Evolutionary conservation across 139 green algal species (phyloP), one percentile per base, ranked within the genome.

Genomic region (Chlamydomonas applanata): DNA sequence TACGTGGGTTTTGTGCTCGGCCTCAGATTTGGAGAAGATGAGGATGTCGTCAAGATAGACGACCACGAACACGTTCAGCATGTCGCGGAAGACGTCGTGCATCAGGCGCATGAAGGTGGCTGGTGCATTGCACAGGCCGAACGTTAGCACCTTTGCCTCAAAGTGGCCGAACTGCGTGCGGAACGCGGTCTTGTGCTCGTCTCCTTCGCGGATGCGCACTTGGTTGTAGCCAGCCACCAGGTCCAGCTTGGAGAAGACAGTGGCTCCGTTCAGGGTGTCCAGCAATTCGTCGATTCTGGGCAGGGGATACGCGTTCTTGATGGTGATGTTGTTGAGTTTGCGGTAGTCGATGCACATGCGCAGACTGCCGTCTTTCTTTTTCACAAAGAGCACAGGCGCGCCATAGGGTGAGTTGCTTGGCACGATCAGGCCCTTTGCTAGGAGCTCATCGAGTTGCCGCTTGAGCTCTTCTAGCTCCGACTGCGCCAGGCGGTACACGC

Each of bases 1-100:
- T 16, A 89, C 34, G 56, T 91, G 80, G 7, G 70, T 2, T 34
- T 66, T 0, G 73, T 91, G 86, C 35, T 87, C 76, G 16, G 81
- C 73, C 25, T 17, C 24, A 22, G 22, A 81, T 19, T 70, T 52
- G n/a, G 57, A 79, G 49, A 75, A 88, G 13, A 88, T 83, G 24
- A 87, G 57, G 1, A 89, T 84, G 32, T 92, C 82, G 69, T 90
- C 83, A 3, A 92, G 64, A 34, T 87, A 90, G 32, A 89, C 69
- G 19, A 83, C 32, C 1, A 92, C 75, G 57, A 83, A 90, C 4
- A n/a, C n/a, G n/a, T 85, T 77, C 56, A 89, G 60, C 17, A 65
- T 61, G 1, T 69, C 30, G 4, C 64, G 9, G 17, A 92, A 78
- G 1, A 87, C 69, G 16, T 82, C 34, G 45, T 88, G 83, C 78